Conservation (phyloP, 2,329 filamentous ascomycete genomes). For the Alternaria hordeiaustralica region DNA sequence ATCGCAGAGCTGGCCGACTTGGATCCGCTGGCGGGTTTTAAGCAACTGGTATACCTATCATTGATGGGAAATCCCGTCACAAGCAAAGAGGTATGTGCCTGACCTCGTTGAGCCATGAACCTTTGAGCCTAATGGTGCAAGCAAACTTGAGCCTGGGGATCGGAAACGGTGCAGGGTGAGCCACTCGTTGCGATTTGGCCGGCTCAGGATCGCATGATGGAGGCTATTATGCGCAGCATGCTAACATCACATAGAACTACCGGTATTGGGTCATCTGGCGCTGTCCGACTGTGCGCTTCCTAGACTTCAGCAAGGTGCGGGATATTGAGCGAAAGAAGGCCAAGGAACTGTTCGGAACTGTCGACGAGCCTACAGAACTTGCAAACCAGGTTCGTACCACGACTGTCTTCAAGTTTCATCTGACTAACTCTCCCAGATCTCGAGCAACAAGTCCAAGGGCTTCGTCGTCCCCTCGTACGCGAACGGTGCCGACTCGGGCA, state of each 20-base stretch:
- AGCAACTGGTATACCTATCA: conserved; percentile 77
- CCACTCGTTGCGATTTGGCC: not conserved
- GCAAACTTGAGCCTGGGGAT: conserved; percentile 14
- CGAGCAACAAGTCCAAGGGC: conserved; percentile 80
- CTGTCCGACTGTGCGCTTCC: conserved; percentile 82
- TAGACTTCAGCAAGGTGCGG: conserved; percentile 93
- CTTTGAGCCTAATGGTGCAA: conserved; percentile 25
- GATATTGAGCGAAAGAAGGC: conserved; percentile 80
- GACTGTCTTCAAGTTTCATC: not conserved
- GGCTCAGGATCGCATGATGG: not conserved
- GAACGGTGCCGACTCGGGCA: conserved; percentile 44
- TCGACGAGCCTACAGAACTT: conserved; percentile 77
- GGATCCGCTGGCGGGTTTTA: conserved; percentile 75
- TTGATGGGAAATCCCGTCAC: conserved; percentile 88
- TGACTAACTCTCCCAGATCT: conserved; percentile 63
- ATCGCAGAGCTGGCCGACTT: conserved; percentile 84
- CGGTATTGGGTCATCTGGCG: conserved; percentile 90
- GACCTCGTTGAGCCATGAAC: not conserved
- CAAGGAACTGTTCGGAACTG: conserved; percentile 81
- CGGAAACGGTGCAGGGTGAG: not conserved
- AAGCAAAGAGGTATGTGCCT: conserved; percentile 77
- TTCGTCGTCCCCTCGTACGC: conserved; percentile 65
- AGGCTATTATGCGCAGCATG: not conserved
- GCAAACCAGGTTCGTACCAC: conserved; percentile 55
- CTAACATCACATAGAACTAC: conserved; percentile 70